Evolutionary conservation across 148 eudicot species (phyloP).

Genomic region (Camellia japonica): DNA sequence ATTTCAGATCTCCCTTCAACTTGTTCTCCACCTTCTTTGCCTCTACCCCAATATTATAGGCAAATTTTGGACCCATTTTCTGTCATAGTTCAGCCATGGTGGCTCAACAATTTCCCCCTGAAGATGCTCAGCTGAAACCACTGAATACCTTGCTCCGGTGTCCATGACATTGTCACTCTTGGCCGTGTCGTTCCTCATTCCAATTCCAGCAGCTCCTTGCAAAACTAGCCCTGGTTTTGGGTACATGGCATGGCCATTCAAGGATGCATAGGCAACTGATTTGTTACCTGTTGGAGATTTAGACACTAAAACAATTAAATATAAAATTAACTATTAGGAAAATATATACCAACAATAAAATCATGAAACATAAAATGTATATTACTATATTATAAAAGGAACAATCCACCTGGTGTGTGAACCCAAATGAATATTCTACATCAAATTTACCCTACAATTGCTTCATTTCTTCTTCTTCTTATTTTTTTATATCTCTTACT

Average conservation of each 20-base stretch:
- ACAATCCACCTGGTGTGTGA: no score
- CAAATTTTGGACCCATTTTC: conserved; percentile 38
- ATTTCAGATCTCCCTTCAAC: conserved; percentile 19
- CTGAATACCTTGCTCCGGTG: conserved; percentile 19
- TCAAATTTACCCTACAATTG: no score
- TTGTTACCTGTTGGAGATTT: conserved; percentile 13
- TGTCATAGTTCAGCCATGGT: conserved; percentile 31
- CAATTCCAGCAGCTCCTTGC: conserved; percentile 31
- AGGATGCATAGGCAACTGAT: conserved; percentile 29
- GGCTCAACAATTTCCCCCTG: conserved; percentile 21
- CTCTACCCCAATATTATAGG: conserved; percentile 26
- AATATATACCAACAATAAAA: no score
- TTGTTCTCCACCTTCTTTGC: conserved; percentile 12
- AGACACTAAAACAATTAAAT: no score
- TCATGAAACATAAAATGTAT: no score
- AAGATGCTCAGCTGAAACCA: conserved; percentile 29
- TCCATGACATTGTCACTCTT: conserved; percentile 26
- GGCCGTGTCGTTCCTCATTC: conserved; percentile 38
- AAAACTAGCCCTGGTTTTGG: conserved; percentile 27
- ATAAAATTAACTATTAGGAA: no score
- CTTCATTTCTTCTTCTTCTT: no score
- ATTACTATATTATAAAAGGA: no score
- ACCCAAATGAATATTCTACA: no score
- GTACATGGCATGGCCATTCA: conserved; percentile 38
- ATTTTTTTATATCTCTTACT: no score